Evolutionary conservation across 2,329 filamentous ascomycete species (phyloP).

Genomic region (Pseudohalonectria lignicola): DNA sequence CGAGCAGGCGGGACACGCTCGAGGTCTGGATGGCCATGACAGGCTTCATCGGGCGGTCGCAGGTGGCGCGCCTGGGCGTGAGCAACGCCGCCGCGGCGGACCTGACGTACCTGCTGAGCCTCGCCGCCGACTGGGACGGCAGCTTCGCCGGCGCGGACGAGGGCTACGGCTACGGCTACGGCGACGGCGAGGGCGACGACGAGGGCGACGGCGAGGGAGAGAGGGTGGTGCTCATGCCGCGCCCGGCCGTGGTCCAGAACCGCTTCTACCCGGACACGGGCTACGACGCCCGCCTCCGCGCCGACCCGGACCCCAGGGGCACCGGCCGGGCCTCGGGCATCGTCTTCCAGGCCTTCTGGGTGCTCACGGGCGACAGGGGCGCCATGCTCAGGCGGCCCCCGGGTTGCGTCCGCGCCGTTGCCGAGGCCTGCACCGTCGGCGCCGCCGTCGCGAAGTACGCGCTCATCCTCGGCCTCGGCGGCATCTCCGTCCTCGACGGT

Average conservation of each 20-base stretch:
- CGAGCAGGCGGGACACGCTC: conserved; percentile 34
- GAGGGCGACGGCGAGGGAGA: background rate
- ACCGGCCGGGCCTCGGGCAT: conserved; percentile 15
- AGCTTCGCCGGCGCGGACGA: conserved; percentile 20
- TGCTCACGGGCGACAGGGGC: conserved; percentile 32
- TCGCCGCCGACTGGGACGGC: conserved; percentile 24
- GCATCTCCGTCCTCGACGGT: conserved; percentile 30
- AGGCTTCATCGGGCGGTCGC: conserved; percentile 47
- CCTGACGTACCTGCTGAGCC: conserved; percentile 39
- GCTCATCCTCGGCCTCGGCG: conserved; percentile 34
- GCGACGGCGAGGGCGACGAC: no score
- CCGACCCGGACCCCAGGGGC: conserved; percentile 26
- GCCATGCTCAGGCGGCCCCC: conserved; percentile 19
- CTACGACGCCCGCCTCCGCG: conserved; percentile 50
- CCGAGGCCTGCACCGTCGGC: conserved; percentile 23
- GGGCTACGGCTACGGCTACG: conserved; percentile 11
- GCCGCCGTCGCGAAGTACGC: conserved; percentile 32
- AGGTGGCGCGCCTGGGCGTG: conserved; percentile 59
- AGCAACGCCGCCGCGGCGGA: conserved; percentile 57
- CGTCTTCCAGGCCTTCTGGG: conserved; percentile 45
- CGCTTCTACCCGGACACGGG: conserved; percentile 51
- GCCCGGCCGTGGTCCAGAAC: conserved; percentile 61
- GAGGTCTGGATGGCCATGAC: conserved; percentile 58
- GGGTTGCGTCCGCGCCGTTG: conserved; percentile 33
- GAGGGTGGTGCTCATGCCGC: no score